Conservation (phyloP, 208 protist species). For the Phytomonas sp. region DNA sequence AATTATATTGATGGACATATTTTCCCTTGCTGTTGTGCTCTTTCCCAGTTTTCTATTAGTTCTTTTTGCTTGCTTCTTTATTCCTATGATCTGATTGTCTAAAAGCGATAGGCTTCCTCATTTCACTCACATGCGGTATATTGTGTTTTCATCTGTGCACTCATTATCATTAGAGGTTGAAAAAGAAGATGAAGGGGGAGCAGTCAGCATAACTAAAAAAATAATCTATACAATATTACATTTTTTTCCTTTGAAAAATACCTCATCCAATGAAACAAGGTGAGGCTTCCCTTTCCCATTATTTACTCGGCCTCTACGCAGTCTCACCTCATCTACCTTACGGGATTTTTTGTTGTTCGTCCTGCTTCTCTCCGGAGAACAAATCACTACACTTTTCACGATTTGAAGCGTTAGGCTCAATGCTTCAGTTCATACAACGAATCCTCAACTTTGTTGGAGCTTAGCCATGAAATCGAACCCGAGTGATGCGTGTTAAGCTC, state of each 20-base stretch:
- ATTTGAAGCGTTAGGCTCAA: not conserved
- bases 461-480: not conserved
- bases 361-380: not conserved
- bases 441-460: not conserved
- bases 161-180: not conserved
- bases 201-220: not conserved
- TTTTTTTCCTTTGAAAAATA: not conserved
- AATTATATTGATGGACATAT: not conserved
- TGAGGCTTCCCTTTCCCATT: not conserved
- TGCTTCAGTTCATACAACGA: not conserved
- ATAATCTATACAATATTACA: not conserved
- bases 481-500: not conserved
- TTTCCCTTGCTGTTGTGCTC: not conserved
- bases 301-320: not conserved
- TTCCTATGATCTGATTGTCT: slow-evolving; percentile 7
- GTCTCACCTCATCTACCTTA: not conserved
- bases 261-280: not conserved
- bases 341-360: not conserved
- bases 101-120: slow-evolving; percentile 7
- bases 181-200: not conserved
- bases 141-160: not conserved
- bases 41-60: not conserved
- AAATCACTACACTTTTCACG: not conserved
- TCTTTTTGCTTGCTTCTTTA: not conserved
- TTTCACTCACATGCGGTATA: not conserved